Conservation (phyloP, 164 flowering plant genomes). For the Vitis rotundifolia region DNA sequence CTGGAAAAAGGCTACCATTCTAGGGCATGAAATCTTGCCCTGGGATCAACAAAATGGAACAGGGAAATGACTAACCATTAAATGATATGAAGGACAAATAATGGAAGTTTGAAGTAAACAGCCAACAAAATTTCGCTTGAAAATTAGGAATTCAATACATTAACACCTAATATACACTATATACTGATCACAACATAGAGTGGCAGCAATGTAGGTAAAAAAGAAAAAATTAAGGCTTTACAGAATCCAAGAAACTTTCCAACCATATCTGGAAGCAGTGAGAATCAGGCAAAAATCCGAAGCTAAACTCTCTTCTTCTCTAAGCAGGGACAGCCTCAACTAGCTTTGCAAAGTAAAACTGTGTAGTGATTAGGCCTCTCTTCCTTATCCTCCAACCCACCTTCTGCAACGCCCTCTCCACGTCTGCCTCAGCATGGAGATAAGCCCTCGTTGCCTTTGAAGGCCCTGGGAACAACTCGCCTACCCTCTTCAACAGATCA, state of each 20-base stretch:
- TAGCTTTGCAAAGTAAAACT: constrained; percentile 82
- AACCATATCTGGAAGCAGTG: constrained; percentile 4
- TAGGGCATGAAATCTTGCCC: not conserved
- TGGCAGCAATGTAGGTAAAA: not conserved
- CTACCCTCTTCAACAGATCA: constrained; percentile 76
- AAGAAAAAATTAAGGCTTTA: constrained; percentile 9
- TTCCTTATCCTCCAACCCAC: constrained; percentile 90
- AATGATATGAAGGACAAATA: not conserved
- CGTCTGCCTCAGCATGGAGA: constrained; percentile 89
- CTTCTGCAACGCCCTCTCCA: constrained; percentile 80
- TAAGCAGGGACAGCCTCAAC: constrained; percentile 90
- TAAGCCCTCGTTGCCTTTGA: constrained; percentile 98
- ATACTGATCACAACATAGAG: not conserved
- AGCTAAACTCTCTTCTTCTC: constrained; percentile 2
- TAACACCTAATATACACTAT: constrained; percentile 16
- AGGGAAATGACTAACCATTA: no score
- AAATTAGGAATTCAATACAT: not conserved
- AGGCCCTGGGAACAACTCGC: constrained; percentile 97
- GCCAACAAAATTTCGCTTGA: not conserved
- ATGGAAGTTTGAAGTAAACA: not conserved
- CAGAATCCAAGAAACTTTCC: not conserved
- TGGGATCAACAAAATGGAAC: no score
- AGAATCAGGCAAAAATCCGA: not conserved
- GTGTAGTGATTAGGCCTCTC: constrained; percentile 76
- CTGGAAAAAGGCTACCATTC: not conserved